phyloP scores from a whole-genome alignment of 345 rosid genomes.

The Eucalyptus grandis region DNA sequence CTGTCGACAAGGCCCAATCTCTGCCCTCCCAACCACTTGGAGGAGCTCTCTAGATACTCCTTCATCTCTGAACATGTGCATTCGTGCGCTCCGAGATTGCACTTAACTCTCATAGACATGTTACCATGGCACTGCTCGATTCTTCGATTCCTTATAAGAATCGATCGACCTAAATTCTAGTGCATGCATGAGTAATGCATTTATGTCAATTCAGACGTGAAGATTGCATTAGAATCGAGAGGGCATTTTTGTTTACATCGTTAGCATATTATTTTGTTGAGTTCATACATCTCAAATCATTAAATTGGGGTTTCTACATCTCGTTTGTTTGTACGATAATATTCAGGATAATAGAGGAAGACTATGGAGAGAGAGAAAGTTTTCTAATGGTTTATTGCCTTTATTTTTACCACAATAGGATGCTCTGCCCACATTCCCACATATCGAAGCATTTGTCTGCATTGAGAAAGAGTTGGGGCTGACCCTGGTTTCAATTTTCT shows the following conservation, averaged over 20 bases:
- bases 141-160: neutral
- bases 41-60: conserved; percentile 73
- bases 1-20: conserved; percentile 92
- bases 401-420: conserved; percentile 34
- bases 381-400: neutral
- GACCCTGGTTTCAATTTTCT: conserved; percentile 60
- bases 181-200: neutral
- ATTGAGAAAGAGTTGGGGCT: conserved; percentile 74
- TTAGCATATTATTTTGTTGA: neutral
- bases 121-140: neutral
- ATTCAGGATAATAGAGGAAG: neutral
- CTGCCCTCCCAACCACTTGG: conserved; percentile 86
- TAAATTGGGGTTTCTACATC: neutral
- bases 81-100: neutral
- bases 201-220: neutral
- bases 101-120: neutral
- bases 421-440: conserved; percentile 92
- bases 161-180: neutral
- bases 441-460: conserved; percentile 79
- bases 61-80: neutral
- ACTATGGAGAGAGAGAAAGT: neutral
- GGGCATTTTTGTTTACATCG: neutral
- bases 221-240: neutral
- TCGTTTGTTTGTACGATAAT: neutral
- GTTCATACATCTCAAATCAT: neutral